A percentile compares a stretch with the other conserved stretches of the same genome.
phyloP scores from a whole-genome alignment of 2,329 filamentous ascomycete species.

The Ophiostoma angusticollis region DNA sequence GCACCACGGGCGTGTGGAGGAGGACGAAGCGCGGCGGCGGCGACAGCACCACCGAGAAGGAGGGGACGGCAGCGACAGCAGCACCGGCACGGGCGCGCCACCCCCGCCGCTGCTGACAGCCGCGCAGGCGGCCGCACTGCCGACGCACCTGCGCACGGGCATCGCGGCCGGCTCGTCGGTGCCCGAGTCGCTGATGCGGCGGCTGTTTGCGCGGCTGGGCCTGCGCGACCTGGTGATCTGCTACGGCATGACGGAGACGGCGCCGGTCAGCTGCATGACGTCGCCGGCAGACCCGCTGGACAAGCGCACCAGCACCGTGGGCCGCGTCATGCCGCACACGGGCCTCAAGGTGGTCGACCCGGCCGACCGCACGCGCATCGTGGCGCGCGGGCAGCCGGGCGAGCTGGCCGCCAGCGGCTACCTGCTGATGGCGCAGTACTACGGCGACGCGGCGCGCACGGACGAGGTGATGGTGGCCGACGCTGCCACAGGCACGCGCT shows the following conservation, averaged over 20 bases:
- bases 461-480: conserved; percentile 37
- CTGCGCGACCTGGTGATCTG: conserved; percentile 78
- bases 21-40: neutral
- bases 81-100: no score
- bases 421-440: conserved; percentile 84
- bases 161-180: conserved; percentile 84
- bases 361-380: conserved; percentile 39
- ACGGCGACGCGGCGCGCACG: conserved; percentile 58
- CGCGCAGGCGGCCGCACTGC: conserved; percentile 15
- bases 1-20: conserved; percentile 20
- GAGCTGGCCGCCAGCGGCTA: conserved; percentile 80
- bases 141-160: conserved; percentile 56
- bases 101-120: neutral
- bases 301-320: conserved; percentile 64
- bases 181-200: conserved; percentile 67
- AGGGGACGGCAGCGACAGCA: no score
- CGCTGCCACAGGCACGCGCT: conserved; percentile 36
- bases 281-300: conserved; percentile 59
- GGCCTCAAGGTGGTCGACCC: conserved; percentile 62
- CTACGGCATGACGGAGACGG: conserved; percentile 93
- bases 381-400: conserved; percentile 56
- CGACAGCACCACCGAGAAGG: no score
- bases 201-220: conserved; percentile 60
- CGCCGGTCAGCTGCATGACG: conserved; percentile 70
- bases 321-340: conserved; percentile 74